These are phyloP conservation scores for Monilinia laxa DNA, from an alignment of 2,329 filamentous ascomycete genomes.

Conservation along the genomic window DNA sequence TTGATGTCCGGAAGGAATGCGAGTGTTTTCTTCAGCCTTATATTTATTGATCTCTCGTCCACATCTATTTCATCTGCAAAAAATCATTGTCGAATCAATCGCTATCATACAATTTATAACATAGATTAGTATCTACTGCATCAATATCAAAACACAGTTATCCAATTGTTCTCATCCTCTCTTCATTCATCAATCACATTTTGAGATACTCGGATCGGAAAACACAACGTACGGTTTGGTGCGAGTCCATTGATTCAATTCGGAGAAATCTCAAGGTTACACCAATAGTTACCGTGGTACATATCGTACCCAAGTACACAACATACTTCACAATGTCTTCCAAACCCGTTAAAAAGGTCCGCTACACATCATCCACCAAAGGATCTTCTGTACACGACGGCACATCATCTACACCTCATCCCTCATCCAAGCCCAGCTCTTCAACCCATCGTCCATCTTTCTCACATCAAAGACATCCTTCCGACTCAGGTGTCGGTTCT, in stretches of 20 bases:
- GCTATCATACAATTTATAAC: not conserved
- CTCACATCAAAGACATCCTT: slow-evolving; percentile 9
- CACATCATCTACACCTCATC: not conserved
- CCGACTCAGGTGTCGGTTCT: slow-evolving; percentile 17
- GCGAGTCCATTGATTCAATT: slow-evolving; percentile 4
- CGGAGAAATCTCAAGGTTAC: not conserved
- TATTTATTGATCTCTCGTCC: not conserved
- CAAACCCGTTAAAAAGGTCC: slow-evolving; percentile 18
- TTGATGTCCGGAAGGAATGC: slow-evolving; percentile 11
- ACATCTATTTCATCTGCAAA: slow-evolving; percentile 8
- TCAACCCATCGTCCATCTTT: slow-evolving; percentile 3
- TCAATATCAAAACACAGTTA: not conserved
- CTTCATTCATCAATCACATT: slow-evolving; percentile 1
- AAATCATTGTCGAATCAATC: slow-evolving; percentile 5
- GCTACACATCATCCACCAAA: slow-evolving; percentile 21
- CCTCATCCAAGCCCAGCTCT: not conserved
- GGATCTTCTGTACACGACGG: slow-evolving; percentile 14
- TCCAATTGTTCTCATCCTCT: slow-evolving; percentile 3
- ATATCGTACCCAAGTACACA: not conserved
- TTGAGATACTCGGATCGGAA: slow-evolving; percentile 3
- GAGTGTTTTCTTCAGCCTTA: slow-evolving; percentile 18
- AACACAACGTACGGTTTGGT: slow-evolving; percentile 13
- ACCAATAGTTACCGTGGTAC: slow-evolving; percentile 14
- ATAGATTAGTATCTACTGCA: slow-evolving; percentile 12
- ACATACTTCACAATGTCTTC: slow-evolving; percentile 15